phyloP scores from a whole-genome alignment of 768 basidiomycete genomes.

The Collybiopsis luxurians region DNA sequence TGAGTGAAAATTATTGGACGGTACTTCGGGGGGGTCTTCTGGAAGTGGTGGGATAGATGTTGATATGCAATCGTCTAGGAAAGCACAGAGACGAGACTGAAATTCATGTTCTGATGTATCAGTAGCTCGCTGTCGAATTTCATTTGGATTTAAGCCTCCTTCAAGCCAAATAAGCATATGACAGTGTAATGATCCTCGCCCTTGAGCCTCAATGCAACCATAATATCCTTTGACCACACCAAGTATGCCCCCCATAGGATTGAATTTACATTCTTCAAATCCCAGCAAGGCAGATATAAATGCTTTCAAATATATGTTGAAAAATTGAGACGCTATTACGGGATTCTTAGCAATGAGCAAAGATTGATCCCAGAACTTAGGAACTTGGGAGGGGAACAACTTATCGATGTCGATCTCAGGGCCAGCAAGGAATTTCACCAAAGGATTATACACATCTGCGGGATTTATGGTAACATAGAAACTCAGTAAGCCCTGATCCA shows the following conservation, averaged over 20 bases:
- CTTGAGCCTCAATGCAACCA: constrained; percentile 4
- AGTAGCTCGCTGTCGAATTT: background rate
- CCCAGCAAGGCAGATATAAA: constrained; percentile 30
- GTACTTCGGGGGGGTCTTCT: background rate
- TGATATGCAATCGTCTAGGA: background rate
- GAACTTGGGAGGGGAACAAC: constrained; percentile 19
- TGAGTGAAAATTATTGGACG: background rate
- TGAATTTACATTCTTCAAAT: constrained; percentile 11
- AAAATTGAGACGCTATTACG: constrained; percentile 34
- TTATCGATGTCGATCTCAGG: constrained; percentile 32
- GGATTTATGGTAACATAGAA: constrained; percentile 48
- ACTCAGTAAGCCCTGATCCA: constrained; percentile 32
- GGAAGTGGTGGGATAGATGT: background rate
- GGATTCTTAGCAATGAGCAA: constrained; percentile 38
- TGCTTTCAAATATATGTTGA: constrained; percentile 34
- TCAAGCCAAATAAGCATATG: constrained; percentile 7
- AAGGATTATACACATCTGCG: constrained; percentile 36
- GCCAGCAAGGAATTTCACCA: constrained; percentile 38
- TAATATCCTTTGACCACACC: constrained; percentile 18
- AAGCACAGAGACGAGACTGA: background rate
- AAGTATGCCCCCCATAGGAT: constrained; percentile 25
- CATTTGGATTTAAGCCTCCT: background rate
- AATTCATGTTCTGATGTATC: background rate
- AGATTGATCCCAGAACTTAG: constrained; percentile 27
- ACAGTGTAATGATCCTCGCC: background rate